Evolutionary conservation across 345 rosid genomes (phyloP).

Genomic region (Euphorbia tirucalli): DNA sequence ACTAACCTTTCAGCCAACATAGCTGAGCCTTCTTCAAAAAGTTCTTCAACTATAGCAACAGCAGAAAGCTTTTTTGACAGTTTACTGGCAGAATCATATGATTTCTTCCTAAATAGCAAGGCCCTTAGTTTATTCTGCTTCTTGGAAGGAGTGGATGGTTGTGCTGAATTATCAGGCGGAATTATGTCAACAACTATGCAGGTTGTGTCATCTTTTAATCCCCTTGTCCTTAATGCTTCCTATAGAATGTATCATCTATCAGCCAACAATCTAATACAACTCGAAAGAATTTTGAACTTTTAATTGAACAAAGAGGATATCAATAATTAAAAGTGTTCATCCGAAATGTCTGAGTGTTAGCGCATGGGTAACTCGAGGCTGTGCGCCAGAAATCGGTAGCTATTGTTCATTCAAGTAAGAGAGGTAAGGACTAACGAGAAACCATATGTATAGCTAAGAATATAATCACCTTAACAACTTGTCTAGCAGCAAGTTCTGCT

Average conservation of each 20-base stretch:
- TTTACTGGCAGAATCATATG: constrained; percentile 49
- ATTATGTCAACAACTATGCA: constrained; percentile 86
- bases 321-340: not conserved
- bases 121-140: constrained; percentile 59
- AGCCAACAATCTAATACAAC: too few relatives aligned
- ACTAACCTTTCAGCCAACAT: constrained; percentile 87
- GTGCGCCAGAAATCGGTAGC: not conserved
- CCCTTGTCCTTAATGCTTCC: constrained; percentile 83
- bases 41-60: constrained; percentile 78
- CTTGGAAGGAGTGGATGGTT: constrained; percentile 45
- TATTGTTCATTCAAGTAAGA: constrained; percentile 1
- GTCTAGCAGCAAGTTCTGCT: constrained; percentile 85
- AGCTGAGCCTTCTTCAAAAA: constrained; percentile 95
- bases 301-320: not conserved
- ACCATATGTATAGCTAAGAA: not conserved
- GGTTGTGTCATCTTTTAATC: constrained; percentile 90
- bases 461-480: constrained; percentile 75
- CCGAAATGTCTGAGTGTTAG: not conserved
- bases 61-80: constrained; percentile 64
- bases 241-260: constrained; percentile 16
- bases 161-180: constrained; percentile 59
- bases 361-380: not conserved
- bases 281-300: not conserved
- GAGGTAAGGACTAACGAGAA: not conserved
- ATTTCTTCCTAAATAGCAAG: constrained; percentile 53